phyloP scores from a whole-genome alignment of 148 eudicot species.

The Persicaria maculosa region DNA sequence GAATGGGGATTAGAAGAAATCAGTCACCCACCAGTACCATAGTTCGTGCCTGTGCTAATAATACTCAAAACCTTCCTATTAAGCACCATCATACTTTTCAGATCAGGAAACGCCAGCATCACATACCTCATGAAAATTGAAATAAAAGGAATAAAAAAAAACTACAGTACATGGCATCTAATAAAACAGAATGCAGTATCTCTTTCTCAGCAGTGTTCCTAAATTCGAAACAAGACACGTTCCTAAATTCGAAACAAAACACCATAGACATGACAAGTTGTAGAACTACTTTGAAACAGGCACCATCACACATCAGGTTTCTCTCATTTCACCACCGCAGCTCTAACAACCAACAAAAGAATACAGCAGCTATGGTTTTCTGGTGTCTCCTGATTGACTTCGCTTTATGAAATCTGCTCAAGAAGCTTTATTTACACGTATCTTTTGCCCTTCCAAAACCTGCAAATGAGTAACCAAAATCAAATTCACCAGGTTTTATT shows the following conservation, averaged over 20 bases:
- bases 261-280: not conserved
- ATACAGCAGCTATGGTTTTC: not conserved
- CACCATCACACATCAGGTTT: not conserved
- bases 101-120: too few species aligned
- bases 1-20: too few species aligned
- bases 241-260: not conserved
- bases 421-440: constrained; percentile 76
- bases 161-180: not conserved
- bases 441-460: constrained; percentile 87
- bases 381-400: not conserved
- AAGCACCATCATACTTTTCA: too few species aligned
- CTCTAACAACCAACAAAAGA: not conserved
- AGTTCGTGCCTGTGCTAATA: too few species aligned
- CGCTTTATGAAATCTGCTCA: constrained; percentile 1
- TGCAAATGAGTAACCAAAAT: constrained; percentile 26
- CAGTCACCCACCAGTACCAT: too few species aligned
- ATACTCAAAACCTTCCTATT: too few species aligned
- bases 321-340: not conserved
- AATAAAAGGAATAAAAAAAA: not conserved
- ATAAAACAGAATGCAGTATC: not conserved
- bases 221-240: not conserved
- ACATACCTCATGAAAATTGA: too few species aligned
- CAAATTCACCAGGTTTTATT: not conserved
- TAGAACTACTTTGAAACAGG: not conserved
- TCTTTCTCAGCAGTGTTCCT: constrained; percentile 1